Evolutionary conservation across 169 alveolate species (phyloP), one percentile per base, ranked within the genome.

Genomic region (Plasmodium gonderi): DNA sequence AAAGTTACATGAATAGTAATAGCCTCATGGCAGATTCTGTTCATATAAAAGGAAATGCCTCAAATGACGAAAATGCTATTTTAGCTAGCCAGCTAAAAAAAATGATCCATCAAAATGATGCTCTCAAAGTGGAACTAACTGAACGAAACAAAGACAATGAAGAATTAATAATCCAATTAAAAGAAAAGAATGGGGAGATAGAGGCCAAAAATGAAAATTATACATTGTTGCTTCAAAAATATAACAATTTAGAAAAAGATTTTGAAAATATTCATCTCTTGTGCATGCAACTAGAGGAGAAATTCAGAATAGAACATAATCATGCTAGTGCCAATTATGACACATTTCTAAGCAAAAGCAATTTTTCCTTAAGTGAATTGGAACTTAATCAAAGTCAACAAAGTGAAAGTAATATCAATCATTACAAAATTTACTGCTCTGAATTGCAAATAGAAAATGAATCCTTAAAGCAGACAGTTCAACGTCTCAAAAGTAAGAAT

Each of bases 371-470:
- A 26, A 82, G 81, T 8, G 92, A 82, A 23, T 33, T 82, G 12
- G 68, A 82, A 5, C n/a, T 82, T 0, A 82, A 82, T 17, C 78
- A 82, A 23, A 82, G 92, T 4, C 51, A 68, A 6, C 83, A 44
- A 17, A 69, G 92, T 75, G 92, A 82, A 26, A 14, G 47, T 17
- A n/a, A 82, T 26, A 45, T 82, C 9, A 49, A 40, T 26, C 74
- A 82, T 33, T 82, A 82, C 60, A 67, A 82, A 33, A 82, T 82
- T 8, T 82, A 45, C 36, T 82, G 92, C 8, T 67, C 92, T 2
- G 92, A 82, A 40, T 9, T 82, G 72, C 75, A 69, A 33, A 36
- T 82, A 14, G 92, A 82, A 49, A 82, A 82, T 31, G 92, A 69
- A 26, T 44, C 92, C n/a, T 31, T 82, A 9, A 82, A 69, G 14